phyloP scores from a whole-genome alignment of 176 grass and related monocot species.

The Oryza meyeriana region DNA sequence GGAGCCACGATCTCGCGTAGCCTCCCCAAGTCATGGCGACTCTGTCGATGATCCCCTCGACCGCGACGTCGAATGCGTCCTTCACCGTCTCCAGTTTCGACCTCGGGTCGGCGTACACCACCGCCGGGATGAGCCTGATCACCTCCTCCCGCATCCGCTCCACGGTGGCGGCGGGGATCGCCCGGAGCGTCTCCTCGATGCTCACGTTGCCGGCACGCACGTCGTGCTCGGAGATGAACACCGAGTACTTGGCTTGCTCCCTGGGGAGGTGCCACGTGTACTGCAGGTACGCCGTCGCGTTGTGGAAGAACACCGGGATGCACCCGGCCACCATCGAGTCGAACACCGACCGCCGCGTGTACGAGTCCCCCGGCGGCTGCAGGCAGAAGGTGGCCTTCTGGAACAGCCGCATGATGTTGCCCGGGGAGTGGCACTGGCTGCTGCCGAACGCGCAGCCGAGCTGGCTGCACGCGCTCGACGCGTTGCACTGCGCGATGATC shows the following conservation, averaged over 20 bases:
- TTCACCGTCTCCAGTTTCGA: conserved; percentile 34
- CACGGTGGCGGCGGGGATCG: conserved; percentile 30
- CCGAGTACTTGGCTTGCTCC: conserved; percentile 38
- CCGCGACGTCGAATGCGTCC: conserved; percentile 53
- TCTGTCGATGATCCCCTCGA: conserved; percentile 29
- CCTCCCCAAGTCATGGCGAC: neutral
- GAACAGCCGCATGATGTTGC: conserved; percentile 48
- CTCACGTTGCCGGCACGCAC: conserved; percentile 38
- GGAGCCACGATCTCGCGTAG: neutral
- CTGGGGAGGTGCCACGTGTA: conserved; percentile 45
- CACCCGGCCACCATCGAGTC: conserved; percentile 56
- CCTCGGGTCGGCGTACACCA: conserved; percentile 45
- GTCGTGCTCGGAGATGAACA: conserved; percentile 40
- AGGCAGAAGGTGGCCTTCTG: conserved; percentile 50
- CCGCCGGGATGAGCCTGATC: conserved; percentile 32
- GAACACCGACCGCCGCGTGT: conserved; percentile 49
- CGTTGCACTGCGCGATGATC: conserved; percentile 56
- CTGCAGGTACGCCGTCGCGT: conserved; percentile 40
- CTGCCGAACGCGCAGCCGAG: conserved; percentile 48
- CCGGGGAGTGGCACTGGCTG: conserved; percentile 43
- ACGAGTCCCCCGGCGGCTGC: conserved; percentile 50
- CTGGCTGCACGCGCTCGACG: conserved; percentile 27
- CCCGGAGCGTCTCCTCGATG: conserved; percentile 42
- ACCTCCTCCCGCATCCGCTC: conserved; percentile 42
- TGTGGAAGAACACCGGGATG: conserved; percentile 60